phyloP scores from a whole-genome alignment of 441 rosid genomes.

The Macaranga tanarius region DNA sequence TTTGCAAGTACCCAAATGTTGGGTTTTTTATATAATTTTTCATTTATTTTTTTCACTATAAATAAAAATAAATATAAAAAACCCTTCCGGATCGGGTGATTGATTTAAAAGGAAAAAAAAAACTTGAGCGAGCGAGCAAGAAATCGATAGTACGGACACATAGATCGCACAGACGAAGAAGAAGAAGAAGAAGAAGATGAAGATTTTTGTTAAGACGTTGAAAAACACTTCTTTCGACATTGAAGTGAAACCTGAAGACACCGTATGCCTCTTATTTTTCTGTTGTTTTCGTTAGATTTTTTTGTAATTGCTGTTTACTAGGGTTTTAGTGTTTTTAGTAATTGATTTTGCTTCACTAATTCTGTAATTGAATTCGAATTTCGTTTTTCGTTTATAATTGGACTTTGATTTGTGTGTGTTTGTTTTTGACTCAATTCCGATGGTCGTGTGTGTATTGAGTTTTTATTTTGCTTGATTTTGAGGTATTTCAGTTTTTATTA shows the following conservation, averaged over 20 bases:
- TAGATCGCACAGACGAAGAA: constrained; percentile 17
- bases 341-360: background rate
- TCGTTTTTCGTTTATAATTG: background rate
- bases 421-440: background rate
- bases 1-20: too few relatives aligned
- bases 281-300: constrained; percentile 6
- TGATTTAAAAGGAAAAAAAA: background rate
- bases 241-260: constrained; percentile 67
- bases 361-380: too few relatives aligned
- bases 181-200: constrained; percentile 49
- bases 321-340: background rate
- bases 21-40: too few relatives aligned
- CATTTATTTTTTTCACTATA: too few relatives aligned
- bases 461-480: background rate
- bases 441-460: background rate
- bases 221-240: constrained; percentile 72
- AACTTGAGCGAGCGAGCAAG: background rate
- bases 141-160: constrained; percentile 11
- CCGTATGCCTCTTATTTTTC: constrained; percentile 35
- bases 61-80: background rate
- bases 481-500: background rate
- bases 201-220: constrained; percentile 79
- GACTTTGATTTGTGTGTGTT: background rate
- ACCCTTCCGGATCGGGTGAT: constrained; percentile 6
- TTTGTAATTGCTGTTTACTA: constrained; percentile 9